Base-by-base conservation (phyloP, 495 filamentous ascomycete genomes). In the Penicillium bovifimosum region DNA sequence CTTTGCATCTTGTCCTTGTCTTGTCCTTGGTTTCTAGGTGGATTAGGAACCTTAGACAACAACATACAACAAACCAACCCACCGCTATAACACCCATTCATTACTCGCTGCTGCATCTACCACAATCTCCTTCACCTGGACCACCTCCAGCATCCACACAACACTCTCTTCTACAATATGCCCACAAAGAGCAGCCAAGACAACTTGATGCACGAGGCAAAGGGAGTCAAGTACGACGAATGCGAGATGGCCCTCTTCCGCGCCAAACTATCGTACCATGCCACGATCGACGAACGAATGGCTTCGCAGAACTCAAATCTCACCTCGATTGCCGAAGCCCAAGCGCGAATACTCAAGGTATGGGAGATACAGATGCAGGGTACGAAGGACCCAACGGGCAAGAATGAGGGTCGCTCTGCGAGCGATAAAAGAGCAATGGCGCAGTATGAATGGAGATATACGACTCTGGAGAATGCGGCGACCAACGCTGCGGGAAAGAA, bases 161-260 rank as follows among this genome's bases (percentile, higher is more conserved):
- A n/a, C n/a, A n/a, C n/a, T n/a, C n/a, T n/a, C n/a, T n/a, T n/a
- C n/a, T n/a, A n/a, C n/a, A n/a, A n/a, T n/a, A 73, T 70, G 68
- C 53, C 64, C 3, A 55, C 64, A n/a, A 71, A 65, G 32, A 40
- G 31, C 34, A 47, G 47, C 14, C 62, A 67, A 41, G 61, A 68
- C 41, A 48, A 24, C 36, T 41, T 63, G 14, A 53, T 74, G 29
- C 71, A 69, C 28, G 71, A 74, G 54, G 64, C 62, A 26, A 61
- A 65, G 42, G 71, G 70, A n/a, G 55, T 74, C 32, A 65, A 57
- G 47, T 74, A 74, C 56, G 68, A 72, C 51, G 68, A 74, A 60
- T 71, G 65, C 44, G 70, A 74, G 41, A 74, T 74, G 71, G 65
- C 66, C 1, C 63, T 71, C 34, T 74, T 74, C 49, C 64, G 65